These are phyloP conservation scores for Spinellus fusiger DNA, from an alignment of 192 early-diverging fungal genomes.

Conservation along the genomic window DNA sequence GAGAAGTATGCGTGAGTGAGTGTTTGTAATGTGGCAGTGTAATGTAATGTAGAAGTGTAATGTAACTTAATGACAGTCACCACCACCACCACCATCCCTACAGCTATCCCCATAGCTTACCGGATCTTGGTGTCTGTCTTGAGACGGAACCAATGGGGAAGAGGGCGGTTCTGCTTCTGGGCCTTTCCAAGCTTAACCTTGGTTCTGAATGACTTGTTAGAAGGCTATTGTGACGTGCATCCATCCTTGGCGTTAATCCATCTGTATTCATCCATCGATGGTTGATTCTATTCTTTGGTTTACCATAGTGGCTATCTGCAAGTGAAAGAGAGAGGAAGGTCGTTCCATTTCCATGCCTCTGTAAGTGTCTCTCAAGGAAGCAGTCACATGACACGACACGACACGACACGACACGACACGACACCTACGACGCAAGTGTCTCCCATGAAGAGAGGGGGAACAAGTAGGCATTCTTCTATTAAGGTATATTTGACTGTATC, in stretches of 20 bases:
- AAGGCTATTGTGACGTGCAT: constrained; percentile 56
- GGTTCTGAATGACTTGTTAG: constrained; percentile 95
- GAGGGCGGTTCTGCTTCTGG: constrained; percentile 96
- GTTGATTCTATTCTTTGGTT: too few species aligned
- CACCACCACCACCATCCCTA: not conserved
- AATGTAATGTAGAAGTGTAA: not conserved
- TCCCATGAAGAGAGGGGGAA: too few species aligned
- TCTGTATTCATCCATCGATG: not conserved
- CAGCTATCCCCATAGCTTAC: constrained; percentile 29
- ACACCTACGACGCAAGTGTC: too few species aligned
- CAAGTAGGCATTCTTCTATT: too few species aligned
- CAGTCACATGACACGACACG: too few species aligned
- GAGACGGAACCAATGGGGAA: constrained; percentile 97
- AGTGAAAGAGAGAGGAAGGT: too few species aligned
- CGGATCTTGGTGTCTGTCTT: constrained; percentile 91
- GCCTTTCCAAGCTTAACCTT: constrained; percentile 99
- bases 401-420: too few species aligned
- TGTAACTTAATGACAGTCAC: not conserved
- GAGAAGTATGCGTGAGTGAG: not conserved
- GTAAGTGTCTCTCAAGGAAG: too few species aligned
- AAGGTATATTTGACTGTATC: too few species aligned
- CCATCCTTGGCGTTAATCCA: not conserved
- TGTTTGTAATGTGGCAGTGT: not conserved
- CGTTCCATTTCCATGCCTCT: not conserved
- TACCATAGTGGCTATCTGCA: too few species aligned